Percentiles rank a stretch among this genome's conserved stretches.
Conservation (phyloP, 768 basidiomycete genomes). For the Calocybe indica region DNA sequence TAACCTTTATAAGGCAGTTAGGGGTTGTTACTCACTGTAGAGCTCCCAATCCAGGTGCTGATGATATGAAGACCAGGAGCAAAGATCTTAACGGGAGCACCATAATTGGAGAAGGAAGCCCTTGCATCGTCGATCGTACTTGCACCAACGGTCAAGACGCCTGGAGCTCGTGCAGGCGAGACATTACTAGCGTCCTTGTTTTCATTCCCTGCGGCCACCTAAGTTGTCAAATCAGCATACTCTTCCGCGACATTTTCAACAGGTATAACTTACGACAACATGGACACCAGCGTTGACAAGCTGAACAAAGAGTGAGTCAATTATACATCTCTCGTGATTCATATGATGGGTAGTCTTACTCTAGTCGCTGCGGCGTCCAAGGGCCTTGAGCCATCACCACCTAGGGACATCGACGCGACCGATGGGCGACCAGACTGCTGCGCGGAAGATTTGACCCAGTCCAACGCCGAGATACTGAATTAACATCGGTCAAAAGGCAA, state of each 20-base stretch:
- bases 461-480: slow-evolving; percentile 1
- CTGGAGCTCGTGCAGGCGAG: slow-evolving; percentile 25
- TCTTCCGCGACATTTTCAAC: neutral
- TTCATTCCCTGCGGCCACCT: slow-evolving; percentile 25
- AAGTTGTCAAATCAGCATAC: neutral
- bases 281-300: slow-evolving; percentile 18
- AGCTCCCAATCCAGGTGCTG: slow-evolving; percentile 12
- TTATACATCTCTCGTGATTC: too few species aligned
- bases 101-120: slow-evolving; percentile 30
- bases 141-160: slow-evolving; percentile 28
- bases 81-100: slow-evolving; percentile 26
- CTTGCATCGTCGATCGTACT: slow-evolving; percentile 21
- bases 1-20: too few species aligned
- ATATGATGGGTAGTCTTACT: too few species aligned
- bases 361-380: slow-evolving; percentile 1
- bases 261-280: slow-evolving; percentile 11
- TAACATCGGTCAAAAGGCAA: too few species aligned
- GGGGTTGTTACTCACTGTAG: slow-evolving; percentile 3
- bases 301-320: too few species aligned
- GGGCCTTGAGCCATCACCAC: neutral
- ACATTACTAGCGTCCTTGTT: slow-evolving; percentile 18
- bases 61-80: slow-evolving; percentile 24
- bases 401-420: slow-evolving; percentile 3
- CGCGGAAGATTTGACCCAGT: slow-evolving; percentile 1
- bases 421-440: neutral